Evolutionary conservation across 495 filamentous ascomycete genomes (phyloP), one percentile per base, ranked within the genome.

Genomic region (Talaromyces ruber): DNA sequence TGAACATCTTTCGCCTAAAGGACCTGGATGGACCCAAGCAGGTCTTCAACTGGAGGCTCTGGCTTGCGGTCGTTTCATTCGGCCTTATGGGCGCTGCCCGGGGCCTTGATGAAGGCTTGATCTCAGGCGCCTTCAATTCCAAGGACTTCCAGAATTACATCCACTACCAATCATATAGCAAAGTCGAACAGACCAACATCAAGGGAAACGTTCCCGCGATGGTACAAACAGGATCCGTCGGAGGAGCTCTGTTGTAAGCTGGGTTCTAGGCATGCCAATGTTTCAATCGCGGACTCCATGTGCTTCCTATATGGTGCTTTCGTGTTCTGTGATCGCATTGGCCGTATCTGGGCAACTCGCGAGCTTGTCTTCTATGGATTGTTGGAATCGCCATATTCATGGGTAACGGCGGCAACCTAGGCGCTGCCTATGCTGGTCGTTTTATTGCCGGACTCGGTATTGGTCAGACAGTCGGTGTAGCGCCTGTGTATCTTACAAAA

Each of bases 131-230:
- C 21, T 84, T 89, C 70, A 82, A 84, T 64, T 84, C 84, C 14
- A 76, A 79, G 52, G 78, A 86, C 50, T 91, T 90, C 64, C 79
- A 85, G 64, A 64, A 70, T 4, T 79, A 77, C 50, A 87, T 88
- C 73, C 64, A 76, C 57, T 79, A 76, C 39, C 81, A 83, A 63
- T 76, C 83, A 22, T 84, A 86, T 63, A 73, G 72, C 58, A 69
- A 71, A 14, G 81, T 83, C 37, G 74, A 78, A 55, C 73, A 77
- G 34, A 78, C 82, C 56, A 84, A 87, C 65, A 86, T 86, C 73
- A 84, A 86, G 65, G 86, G 77, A 37, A 89, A 89, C 72, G 84
- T 90, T 25, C 85, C 87, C 1, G 75, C 86, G 14, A 90, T 90
- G 87, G 87, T 89, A 1, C 87, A 89, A 65, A 83, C 89, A 59